Conservation (phyloP, 805 yeast species). For the Sugiyamaella qingdaonensis region DNA sequence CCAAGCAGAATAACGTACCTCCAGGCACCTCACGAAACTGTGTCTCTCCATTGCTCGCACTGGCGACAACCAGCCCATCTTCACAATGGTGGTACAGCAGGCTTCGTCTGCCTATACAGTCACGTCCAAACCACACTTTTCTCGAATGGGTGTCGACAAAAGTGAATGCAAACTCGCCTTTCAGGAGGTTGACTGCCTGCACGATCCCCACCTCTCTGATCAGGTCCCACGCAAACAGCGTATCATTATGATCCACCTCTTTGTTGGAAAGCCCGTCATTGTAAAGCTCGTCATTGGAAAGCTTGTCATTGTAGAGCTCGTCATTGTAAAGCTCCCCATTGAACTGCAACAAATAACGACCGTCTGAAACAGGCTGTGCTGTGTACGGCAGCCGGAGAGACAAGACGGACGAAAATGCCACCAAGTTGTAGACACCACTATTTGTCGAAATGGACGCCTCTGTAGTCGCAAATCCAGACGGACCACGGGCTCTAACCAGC, state of each 20-base stretch:
- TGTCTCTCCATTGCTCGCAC: conserved; percentile 30
- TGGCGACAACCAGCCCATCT: conserved; percentile 42
- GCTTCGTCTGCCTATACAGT: conserved; percentile 75
- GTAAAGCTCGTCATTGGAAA: conserved; percentile 92
- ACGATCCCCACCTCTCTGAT: conserved; percentile 39
- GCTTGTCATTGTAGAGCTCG: no score
- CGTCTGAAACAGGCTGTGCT: conserved; percentile 55
- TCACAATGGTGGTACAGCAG: conserved; percentile 42
- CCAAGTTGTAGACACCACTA: not conserved
- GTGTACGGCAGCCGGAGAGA: conserved; percentile 78
- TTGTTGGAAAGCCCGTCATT: conserved; percentile 41
- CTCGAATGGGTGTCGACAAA: conserved; percentile 34
- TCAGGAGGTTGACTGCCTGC: conserved; percentile 41
- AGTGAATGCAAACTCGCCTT: conserved; percentile 82
- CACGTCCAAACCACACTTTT: conserved; percentile 74
- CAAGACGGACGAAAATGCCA: conserved; percentile 65
- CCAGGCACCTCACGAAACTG: conserved; percentile 47
- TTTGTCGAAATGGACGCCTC: not conserved
- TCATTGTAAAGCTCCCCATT: conserved; percentile 85
- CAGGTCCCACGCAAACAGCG: conserved; percentile 45
- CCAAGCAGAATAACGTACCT: conserved; percentile 47
- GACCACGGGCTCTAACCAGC: not conserved
- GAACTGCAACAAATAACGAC: conserved; percentile 54
- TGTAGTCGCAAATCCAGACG: not conserved
- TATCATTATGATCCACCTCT: conserved; percentile 57